phyloP scores from a whole-genome alignment of 345 rosid species.

The Lepidium aucheri region DNA sequence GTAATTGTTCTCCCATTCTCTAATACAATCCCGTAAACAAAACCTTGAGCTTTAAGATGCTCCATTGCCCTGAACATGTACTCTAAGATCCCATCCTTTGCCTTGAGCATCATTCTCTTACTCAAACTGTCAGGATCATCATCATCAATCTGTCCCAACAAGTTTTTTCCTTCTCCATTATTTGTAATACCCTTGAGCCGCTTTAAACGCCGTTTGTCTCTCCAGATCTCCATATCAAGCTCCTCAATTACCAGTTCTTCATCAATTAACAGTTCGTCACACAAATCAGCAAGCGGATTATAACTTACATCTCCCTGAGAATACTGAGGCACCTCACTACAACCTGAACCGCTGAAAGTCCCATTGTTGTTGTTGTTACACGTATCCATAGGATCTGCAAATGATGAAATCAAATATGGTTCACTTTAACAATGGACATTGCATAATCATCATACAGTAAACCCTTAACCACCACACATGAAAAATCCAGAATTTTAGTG shows the following conservation, averaged over 20 bases:
- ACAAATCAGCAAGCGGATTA: slow-evolving; percentile 12
- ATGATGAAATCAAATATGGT: neutral
- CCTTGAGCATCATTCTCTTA: slow-evolving; percentile 71
- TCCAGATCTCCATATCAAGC: slow-evolving; percentile 86
- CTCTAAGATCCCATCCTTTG: slow-evolving; percentile 80
- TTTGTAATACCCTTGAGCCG: slow-evolving; percentile 59
- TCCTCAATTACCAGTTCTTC: slow-evolving; percentile 67
- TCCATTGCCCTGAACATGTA: slow-evolving; percentile 90
- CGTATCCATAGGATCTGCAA: neutral
- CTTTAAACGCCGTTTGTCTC: slow-evolving; percentile 60
- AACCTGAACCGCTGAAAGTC: neutral
- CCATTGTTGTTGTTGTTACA: neutral
- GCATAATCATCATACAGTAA: neutral
- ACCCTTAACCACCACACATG: neutral
- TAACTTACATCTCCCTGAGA: slow-evolving; percentile 27
- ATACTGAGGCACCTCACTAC: slow-evolving; percentile 15
- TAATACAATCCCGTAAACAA: slow-evolving; percentile 81
- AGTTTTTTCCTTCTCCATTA: slow-evolving; percentile 27
- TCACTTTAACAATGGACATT: too few species aligned
- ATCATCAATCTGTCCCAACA: slow-evolving; percentile 23
- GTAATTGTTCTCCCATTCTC: slow-evolving; percentile 87
- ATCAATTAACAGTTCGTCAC: slow-evolving; percentile 51
- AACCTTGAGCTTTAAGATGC: slow-evolving; percentile 81
- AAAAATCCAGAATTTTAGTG: neutral
- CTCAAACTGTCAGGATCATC: slow-evolving; percentile 21